Percentiles rank a stretch among this genome's conserved stretches.
Conservation (phyloP, 495 filamentous ascomycete genomes). For the Aspergillus nidulans region DNA sequence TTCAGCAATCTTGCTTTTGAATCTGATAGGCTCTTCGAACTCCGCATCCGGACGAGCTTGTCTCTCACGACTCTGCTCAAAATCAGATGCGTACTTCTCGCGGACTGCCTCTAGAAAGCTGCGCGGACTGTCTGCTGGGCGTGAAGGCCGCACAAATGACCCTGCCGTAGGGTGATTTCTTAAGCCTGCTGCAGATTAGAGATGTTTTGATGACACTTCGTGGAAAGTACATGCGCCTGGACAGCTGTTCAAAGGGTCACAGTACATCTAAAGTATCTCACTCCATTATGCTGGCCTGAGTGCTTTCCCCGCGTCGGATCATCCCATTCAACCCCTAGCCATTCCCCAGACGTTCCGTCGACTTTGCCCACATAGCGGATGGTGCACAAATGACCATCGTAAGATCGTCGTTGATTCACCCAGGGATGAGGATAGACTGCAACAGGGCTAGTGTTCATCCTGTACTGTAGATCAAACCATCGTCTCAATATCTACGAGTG, state of each 20-base stretch:
- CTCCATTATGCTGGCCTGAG: slow-evolving; percentile 72
- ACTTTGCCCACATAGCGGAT: slow-evolving; percentile 79
- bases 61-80: slow-evolving; percentile 23
- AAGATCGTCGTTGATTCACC: slow-evolving; percentile 72
- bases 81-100: slow-evolving; percentile 73
- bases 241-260: not conserved
- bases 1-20: slow-evolving; percentile 85
- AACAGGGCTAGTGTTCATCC: not conserved
- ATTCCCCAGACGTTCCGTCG: slow-evolving; percentile 68
- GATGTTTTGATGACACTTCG: not conserved
- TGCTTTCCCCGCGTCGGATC: slow-evolving; percentile 82
- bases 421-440: slow-evolving; percentile 32
- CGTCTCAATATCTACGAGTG: not conserved
- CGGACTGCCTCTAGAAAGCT: slow-evolving; percentile 76
- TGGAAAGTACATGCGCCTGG: not conserved
- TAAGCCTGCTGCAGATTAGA: slow-evolving; percentile 46
- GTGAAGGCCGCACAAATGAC: slow-evolving; percentile 80
- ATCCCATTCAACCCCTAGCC: slow-evolving; percentile 98
- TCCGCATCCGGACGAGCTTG: slow-evolving; percentile 20
- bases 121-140: slow-evolving; percentile 59
- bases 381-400: slow-evolving; percentile 69
- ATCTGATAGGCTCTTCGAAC: slow-evolving; percentile 50
- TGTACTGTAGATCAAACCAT: not conserved
- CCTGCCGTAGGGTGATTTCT: slow-evolving; percentile 64
- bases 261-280: slow-evolving; percentile 80